Percentiles rank a stretch among this genome's conserved stretches.
Evolutionary conservation across 2,329 filamentous ascomycete genomes (phyloP).

Genomic region (Phaeomoniella chlamydospora): DNA sequence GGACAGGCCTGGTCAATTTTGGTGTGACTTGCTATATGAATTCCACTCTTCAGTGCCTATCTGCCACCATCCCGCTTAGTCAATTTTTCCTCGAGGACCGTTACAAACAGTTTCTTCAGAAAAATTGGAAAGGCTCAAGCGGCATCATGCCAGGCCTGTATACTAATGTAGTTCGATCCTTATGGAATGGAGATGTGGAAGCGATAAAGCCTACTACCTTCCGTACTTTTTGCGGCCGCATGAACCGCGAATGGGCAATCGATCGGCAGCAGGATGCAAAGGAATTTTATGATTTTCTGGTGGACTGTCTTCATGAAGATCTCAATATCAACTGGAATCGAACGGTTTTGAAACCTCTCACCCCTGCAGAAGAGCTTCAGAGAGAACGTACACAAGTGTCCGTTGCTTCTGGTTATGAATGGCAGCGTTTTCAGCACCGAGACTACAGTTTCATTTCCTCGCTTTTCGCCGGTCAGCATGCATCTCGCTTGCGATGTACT

Average conservation of each 20-base stretch:
- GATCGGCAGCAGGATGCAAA: slow-evolving; percentile 76
- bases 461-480: slow-evolving; percentile 62
- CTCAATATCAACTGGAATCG: slow-evolving; percentile 56
- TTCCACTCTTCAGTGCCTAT: slow-evolving; percentile 71
- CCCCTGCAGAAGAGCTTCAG: slow-evolving; percentile 42
- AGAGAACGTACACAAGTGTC: slow-evolving; percentile 47
- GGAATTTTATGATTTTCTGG: slow-evolving; percentile 73
- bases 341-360: slow-evolving; percentile 42
- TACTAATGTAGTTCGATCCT: slow-evolving; percentile 43
- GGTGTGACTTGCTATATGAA: slow-evolving; percentile 85
- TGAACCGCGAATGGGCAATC: slow-evolving; percentile 56
- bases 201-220: slow-evolving; percentile 46
- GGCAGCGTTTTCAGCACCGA: slow-evolving; percentile 53
- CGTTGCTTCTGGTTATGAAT: slow-evolving; percentile 58
- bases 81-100: slow-evolving; percentile 51
- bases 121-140: slow-evolving; percentile 51
- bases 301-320: slow-evolving; percentile 74
- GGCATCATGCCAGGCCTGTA: slow-evolving; percentile 49
- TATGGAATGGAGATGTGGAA: slow-evolving; percentile 46
- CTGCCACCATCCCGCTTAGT: slow-evolving; percentile 51
- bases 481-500: slow-evolving; percentile 45
- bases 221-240: slow-evolving; percentile 48
- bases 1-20: slow-evolving; percentile 66
- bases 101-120: slow-evolving; percentile 44
- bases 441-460: slow-evolving; percentile 65